These are phyloP conservation scores for Tetrahymena malaccensis DNA, from an alignment of 73 alveolate genomes.

Conservation along the genomic window DNA sequence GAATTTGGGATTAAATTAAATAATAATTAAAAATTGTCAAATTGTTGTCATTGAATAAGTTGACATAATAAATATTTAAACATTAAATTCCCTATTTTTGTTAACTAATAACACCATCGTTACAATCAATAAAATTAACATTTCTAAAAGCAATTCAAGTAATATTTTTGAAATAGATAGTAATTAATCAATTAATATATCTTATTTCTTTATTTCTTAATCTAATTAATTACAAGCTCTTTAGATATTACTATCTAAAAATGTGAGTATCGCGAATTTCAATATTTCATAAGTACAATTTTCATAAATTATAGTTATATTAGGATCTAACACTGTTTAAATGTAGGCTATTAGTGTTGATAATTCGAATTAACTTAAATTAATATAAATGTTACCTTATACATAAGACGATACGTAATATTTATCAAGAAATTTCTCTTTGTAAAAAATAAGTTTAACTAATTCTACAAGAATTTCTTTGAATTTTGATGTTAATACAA, in stretches of 20 bases:
- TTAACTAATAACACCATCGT: neutral
- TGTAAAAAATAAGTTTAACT: neutral
- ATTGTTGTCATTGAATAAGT: neutral
- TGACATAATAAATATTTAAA: neutral
- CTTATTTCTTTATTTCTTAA: too few species aligned
- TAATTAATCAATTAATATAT: too few species aligned
- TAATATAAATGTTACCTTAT: neutral
- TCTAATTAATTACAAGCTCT: neutral
- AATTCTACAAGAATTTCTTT: neutral
- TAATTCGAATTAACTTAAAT: neutral
- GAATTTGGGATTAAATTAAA: neutral
- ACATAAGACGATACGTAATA: too few species aligned
- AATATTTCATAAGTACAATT: neutral
- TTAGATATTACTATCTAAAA: neutral
- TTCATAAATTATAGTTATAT: neutral
- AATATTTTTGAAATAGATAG: neutral
- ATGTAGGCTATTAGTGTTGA: too few species aligned
- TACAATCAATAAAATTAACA: too few species aligned
- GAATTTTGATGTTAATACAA: neutral
- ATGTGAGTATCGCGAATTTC: too few species aligned
- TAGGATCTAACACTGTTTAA: neutral
- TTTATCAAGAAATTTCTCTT: neutral
- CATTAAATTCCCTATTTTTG: too few species aligned
- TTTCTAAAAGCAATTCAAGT: too few species aligned
- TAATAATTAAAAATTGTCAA: neutral